Evolutionary conservation across 176 grass and related monocot genomes (phyloP).

Genomic region (Avena sativa): DNA sequence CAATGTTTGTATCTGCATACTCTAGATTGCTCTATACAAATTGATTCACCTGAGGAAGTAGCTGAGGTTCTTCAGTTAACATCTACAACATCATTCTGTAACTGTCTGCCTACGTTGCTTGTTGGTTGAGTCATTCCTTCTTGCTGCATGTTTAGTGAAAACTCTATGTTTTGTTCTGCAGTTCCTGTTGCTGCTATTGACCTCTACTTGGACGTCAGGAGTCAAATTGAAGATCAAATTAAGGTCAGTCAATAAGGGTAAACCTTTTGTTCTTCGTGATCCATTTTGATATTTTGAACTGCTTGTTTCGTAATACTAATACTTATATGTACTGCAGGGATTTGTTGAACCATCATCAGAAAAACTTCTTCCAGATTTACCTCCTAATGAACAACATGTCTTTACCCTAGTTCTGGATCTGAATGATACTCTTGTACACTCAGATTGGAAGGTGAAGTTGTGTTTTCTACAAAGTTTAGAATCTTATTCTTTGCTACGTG

Average conservation of each 20-base stretch:
- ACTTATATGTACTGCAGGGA: constrained; percentile 50
- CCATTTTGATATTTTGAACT: constrained; percentile 38
- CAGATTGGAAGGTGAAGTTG: constrained; percentile 85
- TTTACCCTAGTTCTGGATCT: constrained; percentile 96
- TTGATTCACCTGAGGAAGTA: constrained; percentile 25
- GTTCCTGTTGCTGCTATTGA: constrained; percentile 71
- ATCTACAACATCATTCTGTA: constrained; percentile 9
- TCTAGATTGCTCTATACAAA: constrained; percentile 31
- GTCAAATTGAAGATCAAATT: constrained; percentile 88
- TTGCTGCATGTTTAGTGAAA: constrained; percentile 17
- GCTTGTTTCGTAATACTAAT: constrained; percentile 20
- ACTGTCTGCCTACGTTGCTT: constrained; percentile 18
- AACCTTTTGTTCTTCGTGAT: constrained; percentile 22
- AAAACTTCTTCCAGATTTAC: constrained; percentile 95
- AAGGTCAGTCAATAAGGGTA: constrained; percentile 57
- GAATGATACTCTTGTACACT: constrained; percentile 96
- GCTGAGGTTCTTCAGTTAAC: not conserved
- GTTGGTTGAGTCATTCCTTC: constrained; percentile 11
- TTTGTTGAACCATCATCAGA: constrained; percentile 98
- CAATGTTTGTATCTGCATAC: constrained; percentile 26
- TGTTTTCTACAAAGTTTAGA: constrained; percentile 20
- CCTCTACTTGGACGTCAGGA: constrained; percentile 76
- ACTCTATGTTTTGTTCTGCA: constrained; percentile 52
- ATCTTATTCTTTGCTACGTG: not conserved
- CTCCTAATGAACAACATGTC: constrained; percentile 91